Evolutionary conservation across 2,329 filamentous ascomycete genomes (phyloP), one percentile per base, ranked within the genome.

Genomic region (Neoarthrinium moseri): DNA sequence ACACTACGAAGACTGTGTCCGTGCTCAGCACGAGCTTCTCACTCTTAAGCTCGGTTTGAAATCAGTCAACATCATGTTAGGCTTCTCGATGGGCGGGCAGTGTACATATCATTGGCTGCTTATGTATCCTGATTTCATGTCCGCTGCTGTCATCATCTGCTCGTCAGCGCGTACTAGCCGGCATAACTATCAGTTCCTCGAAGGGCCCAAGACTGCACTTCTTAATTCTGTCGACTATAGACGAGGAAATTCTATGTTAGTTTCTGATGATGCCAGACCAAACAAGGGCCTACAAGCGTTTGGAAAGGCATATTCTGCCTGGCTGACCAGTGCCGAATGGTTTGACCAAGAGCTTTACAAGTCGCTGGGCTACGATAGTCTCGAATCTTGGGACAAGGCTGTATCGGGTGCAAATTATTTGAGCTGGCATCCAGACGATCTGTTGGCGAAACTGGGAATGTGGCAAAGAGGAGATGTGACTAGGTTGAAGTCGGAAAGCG

Each of bases 81-180:
- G 72, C 1, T 77, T 75, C 55, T 71, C 68, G n/a, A 77, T 77
- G 73, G 73, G 68, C 11, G 73, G 72, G 2, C 73, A 76, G 52
- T 69, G 70, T 40, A 59, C 70, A 2, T 76, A 75, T 49, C 60
- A 76, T 53, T 76, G 71, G 72, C 56, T 61, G 2, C 56, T 62
- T 11, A 71, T 75, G 67, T 65, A 74, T 48, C 70, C 71, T 0
- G 54, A 61, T 8, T 60, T 73, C 41, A 53, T 72, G 3, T 59
- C 56, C 23, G 65, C 65, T 18, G 65, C 66, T 1, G 61, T 75
- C 13, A 60, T 70, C 4, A 73, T 74, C 32, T 77, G 73, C 51
- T 68, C 67, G 7, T 69, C 69, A 3, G 71, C 73, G 2, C 64
- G 61, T 27, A 76, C 73, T 4, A 71, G 68, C 47, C 59, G 64